Evolutionary conservation across 2,329 filamentous ascomycete species (phyloP), one percentile per base, ranked within the genome.

Genomic region (Colletotrichum australisinense): DNA sequence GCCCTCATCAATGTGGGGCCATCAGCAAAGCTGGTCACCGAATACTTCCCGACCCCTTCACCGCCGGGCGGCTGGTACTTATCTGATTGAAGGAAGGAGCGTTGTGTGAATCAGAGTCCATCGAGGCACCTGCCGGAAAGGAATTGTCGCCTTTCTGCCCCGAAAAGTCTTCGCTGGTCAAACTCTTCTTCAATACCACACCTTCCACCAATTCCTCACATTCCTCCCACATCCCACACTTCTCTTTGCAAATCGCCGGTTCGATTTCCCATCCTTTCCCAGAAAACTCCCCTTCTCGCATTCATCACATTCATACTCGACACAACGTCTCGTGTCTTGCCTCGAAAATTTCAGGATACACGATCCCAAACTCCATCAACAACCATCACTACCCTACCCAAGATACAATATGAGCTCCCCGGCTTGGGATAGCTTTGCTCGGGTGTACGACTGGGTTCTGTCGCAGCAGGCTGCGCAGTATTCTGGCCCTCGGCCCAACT

Each of bases 1-100:
- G 46, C 26, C 60, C 59, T 62, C 70, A 62, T 57, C 32, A 9
- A 69, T 16, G 60, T 65, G 60, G 32, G 60, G 26, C 59, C 28
- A 8, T 55, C 28, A 46, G 30, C 28, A 58, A 49, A 52, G 32
- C 35, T 59, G 26, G 62, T 12, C 32, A 12, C 53, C 46, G 16
- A 22, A 26, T 67, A 26, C 35, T 24, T 26, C 28, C 19, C 16
- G 5, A n/a, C 24, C 30, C 6, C 26, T 49, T 63, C 19, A 38
- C 46, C 14, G 53, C 5, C 32, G 30, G 12, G 32, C 28, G 52
- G 19, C 19, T 12, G 55, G 19, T 24, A 53, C 49, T 53, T 53
- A 11, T 59, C 53, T 14, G 24, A 28, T 46, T 19, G 32, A 56
- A 42, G 9, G 56, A 42, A 55, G 32, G 59, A 55, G 59, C 4